Evolutionary conservation across 2,329 filamentous ascomycete species (phyloP), one percentile per base, ranked within the genome.

Genomic region (Ophiosphaerella korrae): DNA sequence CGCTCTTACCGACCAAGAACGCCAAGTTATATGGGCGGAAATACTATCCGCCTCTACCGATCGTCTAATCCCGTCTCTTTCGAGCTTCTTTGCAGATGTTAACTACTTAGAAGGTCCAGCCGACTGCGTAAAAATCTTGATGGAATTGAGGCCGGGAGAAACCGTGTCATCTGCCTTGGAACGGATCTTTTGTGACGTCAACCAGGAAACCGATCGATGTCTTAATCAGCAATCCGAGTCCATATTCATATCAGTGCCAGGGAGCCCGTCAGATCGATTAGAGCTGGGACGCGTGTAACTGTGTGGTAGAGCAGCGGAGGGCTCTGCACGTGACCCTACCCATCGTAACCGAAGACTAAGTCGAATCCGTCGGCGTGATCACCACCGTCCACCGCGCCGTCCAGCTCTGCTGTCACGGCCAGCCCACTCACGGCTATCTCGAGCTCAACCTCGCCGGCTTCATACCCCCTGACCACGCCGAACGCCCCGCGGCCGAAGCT

Each of bases 1-100:
- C 34, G 47, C 61, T 38, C 75, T 76, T 46, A 66, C 39, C 44
- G 26, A 55, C 7, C 42, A 50, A 14, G 64, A 74, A 45, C 58
- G 68, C 50, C 46, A 59, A 18, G 46, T 39, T 14, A 74, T 76
- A 21, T 77, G 52, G 64, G 44, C 49, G 21, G 53, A 56, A 39
- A 31, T 75, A 34, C 55, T 52, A 41, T 57, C 45, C 11, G 54
- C 51, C 18, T 50, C 48, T 29, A 47, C 55, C 3, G 45, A 44
- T 18, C 24, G 45, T 24, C 29, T 52, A 29, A 48, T 52, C 26
- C 50, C 45, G 11, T 52, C 45, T 23, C 33, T 52, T 26, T 44
- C 12, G 12, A 48, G 14, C 35, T 52, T 39, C 34, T 52, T 52
- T 44, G 35, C 31, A 24, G 45, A 52, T 45, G 16, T 48, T n/a